Evolutionary conservation across 441 rosid genomes (phyloP), one percentile per base, ranked within the genome.

Genomic region (Rhodomyrtus psidioides): DNA sequence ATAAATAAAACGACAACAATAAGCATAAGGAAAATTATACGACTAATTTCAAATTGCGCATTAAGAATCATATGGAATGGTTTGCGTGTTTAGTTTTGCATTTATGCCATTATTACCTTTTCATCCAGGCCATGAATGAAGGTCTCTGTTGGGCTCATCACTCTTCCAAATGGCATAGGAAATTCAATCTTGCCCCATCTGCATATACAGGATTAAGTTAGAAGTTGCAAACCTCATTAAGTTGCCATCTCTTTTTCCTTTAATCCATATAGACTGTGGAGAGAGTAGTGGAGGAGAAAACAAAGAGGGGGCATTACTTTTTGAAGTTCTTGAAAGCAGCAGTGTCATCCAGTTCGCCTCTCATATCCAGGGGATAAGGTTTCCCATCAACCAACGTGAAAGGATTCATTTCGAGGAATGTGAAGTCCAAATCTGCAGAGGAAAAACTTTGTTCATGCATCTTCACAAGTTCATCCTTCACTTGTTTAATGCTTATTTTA

Each of bases 371-470:
- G 84, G 99, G 98, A 91, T 96, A 97, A 88, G 99, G 99, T 93
- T 93, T 97, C 87, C 98, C 96, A 85, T 94, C 91, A 85, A 96
- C 96, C 87, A 97, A 89, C 54, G 99, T 89, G 87, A 97, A 97
- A 65, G 99, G 99, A 90, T 97, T 96, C 99, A 97, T 97, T 94
- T 97, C 99, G 27, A 97, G 93, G 94, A 95, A 96, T 76, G 98
- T 96, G 92, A 97, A 96, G 93, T 97, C 99, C 87, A 97, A 93
- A 93, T 95, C 98, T 97, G 90, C 3, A 84, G 14, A 59, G 27
- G 82, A 89, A 86, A 89, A 70, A 87, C 60, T 28, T 90, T 84
- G 74, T 10, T 58, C 65, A 53, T 82, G 49, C 82, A 56, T 83
- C 79, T 55, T n/a, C 51, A 82, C 12, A 83, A 53, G 57, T 44